Evolutionary conservation across 176 grass and related monocot species (phyloP).

Genomic region (Triticum dicoccoides): DNA sequence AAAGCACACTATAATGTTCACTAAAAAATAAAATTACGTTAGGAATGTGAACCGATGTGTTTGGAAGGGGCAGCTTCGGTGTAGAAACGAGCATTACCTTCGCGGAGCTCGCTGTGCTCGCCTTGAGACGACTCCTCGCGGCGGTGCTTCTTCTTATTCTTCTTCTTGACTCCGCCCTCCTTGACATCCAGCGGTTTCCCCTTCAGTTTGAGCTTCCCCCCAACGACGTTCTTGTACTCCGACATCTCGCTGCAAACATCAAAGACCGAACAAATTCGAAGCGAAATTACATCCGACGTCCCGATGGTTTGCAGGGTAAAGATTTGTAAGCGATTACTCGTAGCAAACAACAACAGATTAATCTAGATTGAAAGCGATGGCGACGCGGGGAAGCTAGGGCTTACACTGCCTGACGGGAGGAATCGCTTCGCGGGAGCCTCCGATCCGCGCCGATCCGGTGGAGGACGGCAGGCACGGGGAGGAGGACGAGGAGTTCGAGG

Average conservation of each 20-base stretch:
- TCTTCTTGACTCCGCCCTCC: slow-evolving; percentile 75
- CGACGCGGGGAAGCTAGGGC: neutral
- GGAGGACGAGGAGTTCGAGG: neutral
- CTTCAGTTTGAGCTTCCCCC: slow-evolving; percentile 79
- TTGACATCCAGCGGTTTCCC: slow-evolving; percentile 91
- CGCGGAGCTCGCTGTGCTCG: slow-evolving; percentile 35
- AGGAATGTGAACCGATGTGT: neutral
- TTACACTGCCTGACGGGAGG: neutral
- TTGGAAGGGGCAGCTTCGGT: neutral
- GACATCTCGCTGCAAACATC: slow-evolving; percentile 58
- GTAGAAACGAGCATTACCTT: slow-evolving; percentile 43
- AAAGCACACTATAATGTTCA: neutral
- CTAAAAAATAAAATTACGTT: neutral
- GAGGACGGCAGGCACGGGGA: neutral
- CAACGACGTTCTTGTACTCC: slow-evolving; percentile 77
- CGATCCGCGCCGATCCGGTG: neutral
- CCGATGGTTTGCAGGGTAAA: neutral
- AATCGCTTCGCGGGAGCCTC: neutral
- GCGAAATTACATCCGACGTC: neutral
- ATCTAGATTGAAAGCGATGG: neutral
- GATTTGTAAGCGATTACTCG: neutral
- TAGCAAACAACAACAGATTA: neutral
- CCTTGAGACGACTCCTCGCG: slow-evolving; percentile 43
- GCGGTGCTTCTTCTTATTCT: slow-evolving; percentile 66
- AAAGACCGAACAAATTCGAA: neutral